Evolutionary conservation across 441 rosid genomes (phyloP).

Genomic region (Gossypium gossypioides): DNA sequence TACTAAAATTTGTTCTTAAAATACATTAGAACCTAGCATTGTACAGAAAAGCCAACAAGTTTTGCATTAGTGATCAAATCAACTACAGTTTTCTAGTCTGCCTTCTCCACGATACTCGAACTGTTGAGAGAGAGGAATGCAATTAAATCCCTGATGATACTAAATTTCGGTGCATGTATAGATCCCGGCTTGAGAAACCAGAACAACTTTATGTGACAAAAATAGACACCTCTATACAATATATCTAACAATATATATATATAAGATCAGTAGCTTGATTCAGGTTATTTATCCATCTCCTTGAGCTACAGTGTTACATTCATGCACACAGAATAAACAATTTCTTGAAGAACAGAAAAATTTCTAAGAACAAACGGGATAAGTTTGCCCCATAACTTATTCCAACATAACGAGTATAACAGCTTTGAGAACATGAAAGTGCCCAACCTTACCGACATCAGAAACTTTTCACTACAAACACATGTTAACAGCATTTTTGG

Average conservation of each 20-base stretch:
- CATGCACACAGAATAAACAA: background rate
- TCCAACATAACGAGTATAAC: background rate
- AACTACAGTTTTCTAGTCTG: slow-evolving; percentile 66
- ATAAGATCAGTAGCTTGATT: background rate
- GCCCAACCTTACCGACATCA: background rate
- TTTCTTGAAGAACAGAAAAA: background rate
- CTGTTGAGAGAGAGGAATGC: no score
- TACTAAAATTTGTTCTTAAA: background rate
- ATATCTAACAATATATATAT: background rate
- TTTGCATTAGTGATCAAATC: slow-evolving; percentile 74
- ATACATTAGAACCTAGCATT: background rate
- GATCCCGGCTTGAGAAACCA: background rate
- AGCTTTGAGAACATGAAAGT: background rate
- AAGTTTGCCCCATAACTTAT: background rate
- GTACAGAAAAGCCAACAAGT: slow-evolving; percentile 78
- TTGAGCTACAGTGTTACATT: background rate
- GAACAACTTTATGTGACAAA: background rate
- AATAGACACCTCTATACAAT: background rate
- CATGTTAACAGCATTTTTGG: background rate
- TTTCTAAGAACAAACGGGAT: background rate
- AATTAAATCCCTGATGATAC: no score
- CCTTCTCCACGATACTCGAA: slow-evolving; percentile 40
- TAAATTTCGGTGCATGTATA: background rate
- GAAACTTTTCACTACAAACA: background rate
- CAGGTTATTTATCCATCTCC: background rate